phyloP scores from a whole-genome alignment of 1,284 basidiomycete genomes.

The Butyriboletus appendiculatus region DNA sequence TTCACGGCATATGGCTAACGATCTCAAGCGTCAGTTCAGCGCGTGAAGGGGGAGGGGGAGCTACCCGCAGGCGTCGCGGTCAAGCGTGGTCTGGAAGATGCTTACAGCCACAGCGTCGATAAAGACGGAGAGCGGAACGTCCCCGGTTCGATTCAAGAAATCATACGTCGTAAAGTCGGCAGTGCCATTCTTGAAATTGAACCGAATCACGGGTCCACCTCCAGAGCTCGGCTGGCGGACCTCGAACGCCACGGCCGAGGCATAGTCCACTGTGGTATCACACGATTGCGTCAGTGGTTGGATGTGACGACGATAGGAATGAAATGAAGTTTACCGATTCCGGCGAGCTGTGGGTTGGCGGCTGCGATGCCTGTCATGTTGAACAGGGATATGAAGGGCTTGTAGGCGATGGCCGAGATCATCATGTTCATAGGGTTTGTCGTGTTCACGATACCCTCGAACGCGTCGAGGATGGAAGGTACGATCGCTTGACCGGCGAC shows the following conservation, averaged over 20 bases:
- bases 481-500: constrained; percentile 73
- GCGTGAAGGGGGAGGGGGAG: neutral
- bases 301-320: constrained; percentile 16
- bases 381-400: constrained; percentile 82
- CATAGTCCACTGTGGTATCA: constrained; percentile 61
- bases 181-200: constrained; percentile 84
- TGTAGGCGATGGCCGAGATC: constrained; percentile 72
- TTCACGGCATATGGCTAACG: constrained; percentile 50
- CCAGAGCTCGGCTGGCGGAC: constrained; percentile 50
- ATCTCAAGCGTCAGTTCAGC: constrained; percentile 4
- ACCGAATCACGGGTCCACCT: constrained; percentile 57
- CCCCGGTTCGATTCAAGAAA: constrained; percentile 62
- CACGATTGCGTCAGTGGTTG: constrained; percentile 7
- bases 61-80: too few species aligned
- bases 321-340: constrained; percentile 56
- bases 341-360: constrained; percentile 54
- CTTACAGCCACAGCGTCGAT: constrained; percentile 50
- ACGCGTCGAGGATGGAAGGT: constrained; percentile 59
- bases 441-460: constrained; percentile 60
- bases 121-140: constrained; percentile 60
- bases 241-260: constrained; percentile 71
- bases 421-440: constrained; percentile 65
- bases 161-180: constrained; percentile 55
- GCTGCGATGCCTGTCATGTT: constrained; percentile 67
- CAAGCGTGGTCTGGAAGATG: neutral